Evolutionary conservation across 805 yeast species (phyloP).

Genomic region (Barnettozyma vustinii): DNA sequence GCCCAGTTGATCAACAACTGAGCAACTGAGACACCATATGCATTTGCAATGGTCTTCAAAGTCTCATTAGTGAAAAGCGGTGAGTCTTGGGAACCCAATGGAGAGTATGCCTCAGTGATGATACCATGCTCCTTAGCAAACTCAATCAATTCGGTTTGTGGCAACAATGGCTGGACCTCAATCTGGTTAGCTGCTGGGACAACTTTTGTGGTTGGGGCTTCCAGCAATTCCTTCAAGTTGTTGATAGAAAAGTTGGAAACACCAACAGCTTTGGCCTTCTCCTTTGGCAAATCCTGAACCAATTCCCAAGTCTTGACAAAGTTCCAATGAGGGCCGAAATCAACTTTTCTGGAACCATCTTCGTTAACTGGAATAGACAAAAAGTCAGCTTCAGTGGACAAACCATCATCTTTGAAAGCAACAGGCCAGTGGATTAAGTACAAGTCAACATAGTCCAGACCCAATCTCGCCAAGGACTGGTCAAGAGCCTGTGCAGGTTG

Average conservation of each 20-base stretch:
- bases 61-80: conserved; percentile 29
- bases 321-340: conserved; percentile 37
- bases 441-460: conserved; percentile 72
- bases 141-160: conserved; percentile 18
- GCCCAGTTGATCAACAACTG: conserved; percentile 55
- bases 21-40: conserved; percentile 38
- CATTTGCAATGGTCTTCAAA: conserved; percentile 39
- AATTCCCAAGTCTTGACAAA: conserved; percentile 22
- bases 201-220: conserved; percentile 9
- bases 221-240: conserved; percentile 13
- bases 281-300: conserved; percentile 14
- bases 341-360: conserved; percentile 48
- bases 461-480: conserved; percentile 54
- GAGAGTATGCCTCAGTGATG: conserved; percentile 17
- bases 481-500: conserved; percentile 49
- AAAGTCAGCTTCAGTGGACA: conserved; percentile 8
- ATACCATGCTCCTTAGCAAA: conserved; percentile 13
- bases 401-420: conserved; percentile 41
- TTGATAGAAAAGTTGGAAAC: conserved; percentile 22
- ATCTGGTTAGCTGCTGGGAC: conserved; percentile 21
- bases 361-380: conserved; percentile 7
- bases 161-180: conserved; percentile 21
- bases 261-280: conserved; percentile 18
- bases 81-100: conserved; percentile 15
- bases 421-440: conserved; percentile 84